phyloP scores from a whole-genome alignment of 331 rosid species.

The Malus hybrid region DNA sequence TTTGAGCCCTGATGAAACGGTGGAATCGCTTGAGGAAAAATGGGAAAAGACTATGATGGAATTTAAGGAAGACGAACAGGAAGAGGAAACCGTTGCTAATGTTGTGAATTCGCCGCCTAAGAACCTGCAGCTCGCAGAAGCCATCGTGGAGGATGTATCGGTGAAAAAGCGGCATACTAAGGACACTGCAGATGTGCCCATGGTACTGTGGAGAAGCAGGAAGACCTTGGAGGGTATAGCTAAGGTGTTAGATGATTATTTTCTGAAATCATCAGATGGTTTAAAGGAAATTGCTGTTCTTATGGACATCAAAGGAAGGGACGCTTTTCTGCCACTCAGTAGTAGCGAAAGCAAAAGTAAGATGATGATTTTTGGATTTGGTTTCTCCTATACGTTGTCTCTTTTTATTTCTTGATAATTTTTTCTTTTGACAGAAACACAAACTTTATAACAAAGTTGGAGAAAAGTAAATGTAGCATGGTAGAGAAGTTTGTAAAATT shows the following conservation, averaged over 20 bases:
- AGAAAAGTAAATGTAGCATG: not conserved
- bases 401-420: not conserved
- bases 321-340: slow-evolving; percentile 37
- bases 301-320: slow-evolving; percentile 53
- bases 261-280: slow-evolving; percentile 74
- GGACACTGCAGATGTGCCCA: slow-evolving; percentile 25
- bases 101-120: slow-evolving; percentile 27
- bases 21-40: slow-evolving; percentile 37
- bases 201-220: slow-evolving; percentile 35
- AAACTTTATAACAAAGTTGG: not conserved
- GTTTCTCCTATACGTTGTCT: not conserved
- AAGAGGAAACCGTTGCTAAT: slow-evolving; percentile 37
- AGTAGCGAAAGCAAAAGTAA: slow-evolving; percentile 46
- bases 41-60: slow-evolving; percentile 76
- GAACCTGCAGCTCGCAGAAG: slow-evolving; percentile 30
- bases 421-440: not conserved
- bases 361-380: not conserved
- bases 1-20: slow-evolving; percentile 48
- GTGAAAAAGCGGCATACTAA: slow-evolving; percentile 28
- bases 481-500: not conserved
- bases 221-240: slow-evolving; percentile 60
- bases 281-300: slow-evolving; percentile 74
- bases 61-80: slow-evolving; percentile 56
- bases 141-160: slow-evolving; percentile 30
- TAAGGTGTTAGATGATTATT: slow-evolving; percentile 70